phyloP scores from a whole-genome alignment of 331 rosid genomes.

The Telfairia occidentalis region DNA sequence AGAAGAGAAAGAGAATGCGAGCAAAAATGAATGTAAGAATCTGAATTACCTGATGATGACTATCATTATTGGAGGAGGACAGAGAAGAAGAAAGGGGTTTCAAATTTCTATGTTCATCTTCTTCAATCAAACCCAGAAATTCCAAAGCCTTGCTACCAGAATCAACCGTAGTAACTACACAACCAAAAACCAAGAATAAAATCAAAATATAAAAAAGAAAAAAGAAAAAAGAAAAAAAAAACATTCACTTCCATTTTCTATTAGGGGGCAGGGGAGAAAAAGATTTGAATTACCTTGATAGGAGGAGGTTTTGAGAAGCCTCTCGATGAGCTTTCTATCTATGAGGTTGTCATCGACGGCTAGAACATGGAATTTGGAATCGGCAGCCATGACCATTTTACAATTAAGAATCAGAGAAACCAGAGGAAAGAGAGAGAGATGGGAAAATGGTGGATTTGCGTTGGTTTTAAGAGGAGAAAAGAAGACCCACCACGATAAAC shows the following conservation, averaged over 20 bases:
- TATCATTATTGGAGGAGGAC: background rate
- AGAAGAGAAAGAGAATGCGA: background rate
- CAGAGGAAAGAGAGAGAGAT: background rate
- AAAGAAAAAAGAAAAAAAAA: background rate
- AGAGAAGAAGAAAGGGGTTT: background rate
- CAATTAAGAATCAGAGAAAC: background rate
- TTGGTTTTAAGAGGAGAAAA: conserved; percentile 15
- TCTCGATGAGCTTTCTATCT: conserved; percentile 7
- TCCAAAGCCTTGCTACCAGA: conserved; percentile 14
- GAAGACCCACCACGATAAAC: conserved; percentile 66
- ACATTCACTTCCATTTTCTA: too few species aligned
- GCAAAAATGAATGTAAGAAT: background rate
- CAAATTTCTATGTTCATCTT: background rate
- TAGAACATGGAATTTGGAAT: conserved; percentile 8
- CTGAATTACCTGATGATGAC: background rate
- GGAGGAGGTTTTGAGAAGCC: conserved; percentile 11
- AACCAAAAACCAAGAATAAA: background rate
- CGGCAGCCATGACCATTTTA: conserved; percentile 4
- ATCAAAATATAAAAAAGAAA: background rate
- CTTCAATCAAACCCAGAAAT: background rate
- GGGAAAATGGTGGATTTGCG: background rate
- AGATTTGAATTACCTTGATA: background rate
- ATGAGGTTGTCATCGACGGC: conserved; percentile 2
- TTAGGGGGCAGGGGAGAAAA: too few species aligned
- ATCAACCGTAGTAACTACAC: conserved; percentile 13